Evolutionary conservation across 768 basidiomycete genomes (phyloP), one percentile per base, ranked within the genome.

Genomic region (Lactarius sp.): DNA sequence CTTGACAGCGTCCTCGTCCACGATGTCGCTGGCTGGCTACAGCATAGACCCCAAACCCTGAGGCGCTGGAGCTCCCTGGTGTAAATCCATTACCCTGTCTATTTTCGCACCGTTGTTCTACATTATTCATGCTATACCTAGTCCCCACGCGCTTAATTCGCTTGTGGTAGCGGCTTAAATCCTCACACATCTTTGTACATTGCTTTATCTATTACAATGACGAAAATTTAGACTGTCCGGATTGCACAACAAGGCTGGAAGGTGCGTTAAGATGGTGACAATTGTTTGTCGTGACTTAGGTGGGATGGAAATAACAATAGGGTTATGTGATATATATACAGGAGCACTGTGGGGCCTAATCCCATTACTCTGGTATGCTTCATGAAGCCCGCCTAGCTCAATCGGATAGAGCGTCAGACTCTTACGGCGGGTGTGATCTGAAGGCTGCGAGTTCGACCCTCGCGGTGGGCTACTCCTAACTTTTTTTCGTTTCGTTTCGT

Each of bases 371-470:
- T 31, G 1, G 10, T 22, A 39, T 0, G 6, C 3, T 18, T 12
- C 0, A 1, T 0, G 18, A 59, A 67, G 81, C 81, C 82, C 79
- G 81, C 80, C 81, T 82, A 83, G 82, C 81, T 83, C 82, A 82
- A 82, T 82, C 80, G 81, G 81, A 82, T 83, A 82, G 81, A 83
- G 81, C 81, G 81, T 82, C 81, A 83, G 81, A 82, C 81, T 82
- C 80, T 82, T 83, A 83, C 0, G 60, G 60, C 49, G 65, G 56
- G 51, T 53, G 18, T 12, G 59, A 80, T 81, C 81, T 80, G 80
- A 81, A 82, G 81, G 80, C 80, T 81, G 80, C 81, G 80, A 81
- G 81, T 82, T 81, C 80, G 80, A 81, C 80, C 80, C 81, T 81
- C 80, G 80, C 80, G 81, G 81, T 81, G 80, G 80, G 80, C 81